Evolutionary conservation across 371 early-diverging fungal species (phyloP).

Genomic region (Mucor irregularis): DNA sequence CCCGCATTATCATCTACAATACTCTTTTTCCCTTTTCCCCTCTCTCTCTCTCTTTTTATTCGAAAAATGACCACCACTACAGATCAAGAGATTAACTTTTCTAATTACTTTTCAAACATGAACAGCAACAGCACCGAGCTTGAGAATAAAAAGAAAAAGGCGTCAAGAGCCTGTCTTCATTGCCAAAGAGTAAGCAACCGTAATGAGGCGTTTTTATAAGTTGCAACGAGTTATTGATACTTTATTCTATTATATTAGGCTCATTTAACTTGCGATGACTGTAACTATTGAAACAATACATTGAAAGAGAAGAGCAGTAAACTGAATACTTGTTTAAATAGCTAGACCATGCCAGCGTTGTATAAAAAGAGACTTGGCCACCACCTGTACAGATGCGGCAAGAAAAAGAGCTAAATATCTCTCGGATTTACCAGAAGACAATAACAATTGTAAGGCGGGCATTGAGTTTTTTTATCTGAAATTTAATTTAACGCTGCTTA

Average conservation of each 20-base stretch:
- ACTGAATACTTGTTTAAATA: constrained; percentile 11
- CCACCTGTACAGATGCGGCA: constrained; percentile 70
- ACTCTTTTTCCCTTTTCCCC: not conserved
- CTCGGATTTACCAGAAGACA: constrained; percentile 35
- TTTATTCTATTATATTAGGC: constrained; percentile 20
- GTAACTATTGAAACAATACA: constrained; percentile 29
- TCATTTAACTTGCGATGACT: constrained; percentile 58
- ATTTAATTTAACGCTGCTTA: too few species aligned
- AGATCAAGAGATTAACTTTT: constrained; percentile 8
- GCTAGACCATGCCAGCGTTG: constrained; percentile 84
- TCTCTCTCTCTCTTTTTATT: constrained; percentile 2
- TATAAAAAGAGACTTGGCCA: constrained; percentile 67
- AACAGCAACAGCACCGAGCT: not conserved
- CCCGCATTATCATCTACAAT: not conserved
- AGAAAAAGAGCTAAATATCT: constrained; percentile 85
- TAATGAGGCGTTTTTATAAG: too few species aligned
- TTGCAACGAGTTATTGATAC: too few species aligned
- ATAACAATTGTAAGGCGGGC: constrained; percentile 3
- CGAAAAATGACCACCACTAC: not conserved
- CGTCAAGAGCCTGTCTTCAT: constrained; percentile 39
- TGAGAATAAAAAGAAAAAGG: constrained; percentile 21
- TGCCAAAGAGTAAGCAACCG: constrained; percentile 38
- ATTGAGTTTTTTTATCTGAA: too few species aligned
- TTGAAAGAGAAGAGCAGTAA: not conserved
- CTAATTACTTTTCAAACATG: not conserved